phyloP scores from a whole-genome alignment of 306 rosid species.

The Ziziphus jujuba region DNA sequence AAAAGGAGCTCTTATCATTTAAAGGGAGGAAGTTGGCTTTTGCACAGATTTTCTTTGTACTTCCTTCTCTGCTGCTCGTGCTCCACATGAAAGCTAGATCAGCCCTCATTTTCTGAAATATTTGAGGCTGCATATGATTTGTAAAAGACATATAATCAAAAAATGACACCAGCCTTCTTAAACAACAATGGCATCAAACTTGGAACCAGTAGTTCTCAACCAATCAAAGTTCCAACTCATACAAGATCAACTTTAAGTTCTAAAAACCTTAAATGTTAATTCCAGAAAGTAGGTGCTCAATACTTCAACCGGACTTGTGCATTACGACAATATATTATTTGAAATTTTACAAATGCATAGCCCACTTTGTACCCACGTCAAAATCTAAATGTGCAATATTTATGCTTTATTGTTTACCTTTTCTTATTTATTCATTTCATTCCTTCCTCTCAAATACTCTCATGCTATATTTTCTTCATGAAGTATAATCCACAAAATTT shows the following conservation, averaged over 20 bases:
- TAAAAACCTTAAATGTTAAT: too few species aligned
- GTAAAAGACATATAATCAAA: constrained; percentile 16
- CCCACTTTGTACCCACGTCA: not conserved
- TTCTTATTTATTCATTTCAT: not conserved
- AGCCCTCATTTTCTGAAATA: constrained; percentile 76
- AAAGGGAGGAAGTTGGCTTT: constrained; percentile 44
- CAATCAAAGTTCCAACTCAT: not conserved
- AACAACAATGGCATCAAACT: not conserved
- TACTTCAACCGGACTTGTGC: too few species aligned
- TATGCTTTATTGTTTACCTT: not conserved
- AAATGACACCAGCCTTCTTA: not conserved
- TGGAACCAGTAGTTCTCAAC: not conserved
- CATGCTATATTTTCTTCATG: not conserved
- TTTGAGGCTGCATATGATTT: constrained; percentile 71
- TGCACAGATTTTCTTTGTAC: constrained; percentile 45
- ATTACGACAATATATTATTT: too few species aligned
- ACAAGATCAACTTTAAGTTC: too few species aligned
- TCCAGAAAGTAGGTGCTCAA: too few species aligned
- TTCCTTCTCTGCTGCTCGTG: constrained; percentile 59
- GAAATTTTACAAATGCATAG: too few species aligned
- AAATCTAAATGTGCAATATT: not conserved
- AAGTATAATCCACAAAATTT: not conserved
- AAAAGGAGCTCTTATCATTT: constrained; percentile 40
- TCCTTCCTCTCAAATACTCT: not conserved
- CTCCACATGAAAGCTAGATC: constrained; percentile 94